A percentile compares a stretch with the other conserved stretches of the same genome.
Evolutionary conservation across 805 yeast species (phyloP).

Genomic region (Teunomyces gatunensis): DNA sequence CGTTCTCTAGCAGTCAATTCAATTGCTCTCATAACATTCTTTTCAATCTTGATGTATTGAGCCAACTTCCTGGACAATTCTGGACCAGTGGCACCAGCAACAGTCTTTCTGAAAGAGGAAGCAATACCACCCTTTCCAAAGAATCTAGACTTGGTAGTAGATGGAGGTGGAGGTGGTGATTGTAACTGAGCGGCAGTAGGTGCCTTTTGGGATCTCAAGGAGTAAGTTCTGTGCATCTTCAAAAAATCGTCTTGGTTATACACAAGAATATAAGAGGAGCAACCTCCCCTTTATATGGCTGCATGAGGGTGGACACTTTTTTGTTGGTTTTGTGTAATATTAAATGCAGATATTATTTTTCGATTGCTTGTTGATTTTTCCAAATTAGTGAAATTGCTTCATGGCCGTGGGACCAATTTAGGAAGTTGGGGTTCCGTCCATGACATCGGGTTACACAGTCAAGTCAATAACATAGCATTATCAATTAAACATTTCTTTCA

Average conservation of each 20-base stretch:
- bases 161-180: constrained; percentile 93
- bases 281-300: constrained; percentile 4
- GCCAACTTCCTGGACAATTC: constrained; percentile 74
- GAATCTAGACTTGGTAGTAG: constrained; percentile 84
- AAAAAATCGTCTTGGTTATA: neutral
- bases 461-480: neutral
- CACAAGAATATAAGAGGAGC: neutral
- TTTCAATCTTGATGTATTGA: constrained; percentile 75
- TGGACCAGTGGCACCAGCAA: constrained; percentile 81
- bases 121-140: constrained; percentile 79
- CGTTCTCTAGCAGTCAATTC: constrained; percentile 77
- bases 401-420: neutral
- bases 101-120: constrained; percentile 60
- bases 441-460: neutral
- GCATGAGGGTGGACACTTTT: constrained; percentile 1
- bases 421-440: constrained; percentile 1
- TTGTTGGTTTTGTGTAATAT: neutral
- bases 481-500: too few relatives aligned
- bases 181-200: constrained; percentile 96
- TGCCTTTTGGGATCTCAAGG: constrained; percentile 90
- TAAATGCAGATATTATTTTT: neutral
- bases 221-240: constrained; percentile 95
- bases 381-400: constrained; percentile 10
- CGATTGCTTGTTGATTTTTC: constrained; percentile 4
- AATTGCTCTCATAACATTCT: constrained; percentile 74